Evolutionary conservation across 2,329 filamentous ascomycete genomes (phyloP).

Genomic region (Ilyonectria robusta): DNA sequence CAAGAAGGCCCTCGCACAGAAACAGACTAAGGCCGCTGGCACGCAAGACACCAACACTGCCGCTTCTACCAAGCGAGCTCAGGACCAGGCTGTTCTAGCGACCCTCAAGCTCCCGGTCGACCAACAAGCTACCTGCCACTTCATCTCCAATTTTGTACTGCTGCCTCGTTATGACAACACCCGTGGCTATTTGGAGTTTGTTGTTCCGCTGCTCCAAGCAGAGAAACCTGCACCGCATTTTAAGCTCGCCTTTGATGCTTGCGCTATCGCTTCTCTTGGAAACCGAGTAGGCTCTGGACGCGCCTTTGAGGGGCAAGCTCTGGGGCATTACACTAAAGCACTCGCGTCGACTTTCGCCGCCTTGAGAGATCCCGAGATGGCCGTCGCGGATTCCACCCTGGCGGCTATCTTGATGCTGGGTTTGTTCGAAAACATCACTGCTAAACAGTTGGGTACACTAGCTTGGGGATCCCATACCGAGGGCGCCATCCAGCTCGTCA

Average conservation of each 20-base stretch:
- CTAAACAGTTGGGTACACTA: conserved; percentile 66
- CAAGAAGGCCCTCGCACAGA: conserved; percentile 61
- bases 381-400: conserved; percentile 70
- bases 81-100: conserved; percentile 46
- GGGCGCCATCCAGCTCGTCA: conserved; percentile 73
- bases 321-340: conserved; percentile 69
- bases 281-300: conserved; percentile 60
- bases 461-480: conserved; percentile 77
- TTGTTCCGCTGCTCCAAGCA: conserved; percentile 68
- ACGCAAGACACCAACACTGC: conserved; percentile 28
- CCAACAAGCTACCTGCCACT: conserved; percentile 71
- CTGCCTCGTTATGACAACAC: conserved; percentile 65
- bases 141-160: conserved; percentile 73
- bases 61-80: conserved; percentile 34
- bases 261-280: conserved; percentile 69
- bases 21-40: conserved; percentile 47
- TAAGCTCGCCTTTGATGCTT: conserved; percentile 71
- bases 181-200: conserved; percentile 71
- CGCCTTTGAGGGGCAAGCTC: conserved; percentile 56
- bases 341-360: conserved; percentile 67
- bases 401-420: conserved; percentile 72
- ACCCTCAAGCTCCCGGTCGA: conserved; percentile 64
- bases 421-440: conserved; percentile 73
- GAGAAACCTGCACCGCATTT: conserved; percentile 63
- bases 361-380: conserved; percentile 63